Conservation (phyloP, 2,329 filamentous ascomycete genomes). For the Pseudopithomyces chartarum region DNA sequence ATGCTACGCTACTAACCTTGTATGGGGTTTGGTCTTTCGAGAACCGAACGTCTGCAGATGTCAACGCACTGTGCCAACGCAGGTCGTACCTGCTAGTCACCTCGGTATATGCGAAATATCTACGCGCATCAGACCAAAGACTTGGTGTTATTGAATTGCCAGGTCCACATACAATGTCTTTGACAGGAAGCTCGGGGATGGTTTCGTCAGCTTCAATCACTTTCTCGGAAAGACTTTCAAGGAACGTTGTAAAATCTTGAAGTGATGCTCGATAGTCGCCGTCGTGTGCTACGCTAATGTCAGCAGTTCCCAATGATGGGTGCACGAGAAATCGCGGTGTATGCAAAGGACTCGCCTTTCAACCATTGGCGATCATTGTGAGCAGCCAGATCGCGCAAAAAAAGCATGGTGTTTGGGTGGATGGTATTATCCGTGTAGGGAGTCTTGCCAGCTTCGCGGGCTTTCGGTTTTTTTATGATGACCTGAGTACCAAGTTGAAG, state of each 20-base stretch:
- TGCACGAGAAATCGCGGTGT: not conserved
- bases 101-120: conserved; percentile 82
- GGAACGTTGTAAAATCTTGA: conserved; percentile 81
- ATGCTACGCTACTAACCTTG: conserved; percentile 63
- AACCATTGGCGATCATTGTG: conserved; percentile 69
- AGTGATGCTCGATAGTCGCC: conserved; percentile 77
- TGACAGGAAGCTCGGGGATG: conserved; percentile 82
- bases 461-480: conserved; percentile 66
- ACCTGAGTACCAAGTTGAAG: conserved; percentile 64
- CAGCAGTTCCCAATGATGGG: not conserved
- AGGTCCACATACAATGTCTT: conserved; percentile 69
- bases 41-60: conserved; percentile 72
- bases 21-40: conserved; percentile 85
- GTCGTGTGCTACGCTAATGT: conserved; percentile 67
- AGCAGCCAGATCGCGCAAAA: conserved; percentile 61
- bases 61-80: not conserved
- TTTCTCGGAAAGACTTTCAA: conserved; percentile 72
- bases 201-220: conserved; percentile 77
- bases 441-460: conserved; percentile 63
- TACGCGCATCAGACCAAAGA: conserved; percentile 34
- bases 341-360: conserved; percentile 54
- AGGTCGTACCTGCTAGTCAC: conserved; percentile 14
- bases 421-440: conserved; percentile 63
- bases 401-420: conserved; percentile 68
- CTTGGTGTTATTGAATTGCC: not conserved